These are phyloP conservation scores for Chrysoporthe cubensis DNA, from an alignment of 2,329 filamentous ascomycete species.

Conservation along the genomic window DNA sequence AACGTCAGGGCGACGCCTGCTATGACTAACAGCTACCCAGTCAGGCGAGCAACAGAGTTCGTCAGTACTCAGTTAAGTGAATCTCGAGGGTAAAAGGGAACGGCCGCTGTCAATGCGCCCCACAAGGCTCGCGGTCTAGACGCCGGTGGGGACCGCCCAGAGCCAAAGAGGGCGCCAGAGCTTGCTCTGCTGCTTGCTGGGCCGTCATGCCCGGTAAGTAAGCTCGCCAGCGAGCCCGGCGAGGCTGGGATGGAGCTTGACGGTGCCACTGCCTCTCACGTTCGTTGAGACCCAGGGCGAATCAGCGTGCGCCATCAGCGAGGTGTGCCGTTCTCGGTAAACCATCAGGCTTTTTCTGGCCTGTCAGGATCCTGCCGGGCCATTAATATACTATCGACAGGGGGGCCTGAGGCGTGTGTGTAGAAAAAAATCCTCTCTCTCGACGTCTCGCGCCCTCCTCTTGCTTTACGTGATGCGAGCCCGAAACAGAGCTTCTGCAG, in stretches of 20 bases:
- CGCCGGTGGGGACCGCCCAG: neutral
- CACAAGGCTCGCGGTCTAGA: conserved; percentile 17
- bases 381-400: conserved; percentile 20
- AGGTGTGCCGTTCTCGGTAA: neutral
- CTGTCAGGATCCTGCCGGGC: conserved; percentile 9
- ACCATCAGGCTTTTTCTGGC: neutral
- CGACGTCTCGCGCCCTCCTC: neutral
- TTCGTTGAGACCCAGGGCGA: conserved; percentile 6
- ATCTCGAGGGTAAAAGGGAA: neutral
- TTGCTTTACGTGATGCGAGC: neutral
- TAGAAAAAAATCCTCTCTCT: neutral
- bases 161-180: neutral
- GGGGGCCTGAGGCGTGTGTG: conserved; percentile 3
- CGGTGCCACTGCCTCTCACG: neutral
- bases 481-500: neutral
- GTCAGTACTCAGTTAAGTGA: neutral
- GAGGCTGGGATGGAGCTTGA: conserved; percentile 19
- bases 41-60: too few relatives aligned
- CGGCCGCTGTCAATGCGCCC: neutral
- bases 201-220: neutral
- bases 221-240: neutral
- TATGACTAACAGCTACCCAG: neutral
- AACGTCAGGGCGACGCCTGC: too few relatives aligned
- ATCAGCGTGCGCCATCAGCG: conserved; percentile 12
- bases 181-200: neutral